These are phyloP conservation scores for Choanephora cucurbitarum DNA, from an alignment of 371 early-diverging fungal species.

Conservation along the genomic window DNA sequence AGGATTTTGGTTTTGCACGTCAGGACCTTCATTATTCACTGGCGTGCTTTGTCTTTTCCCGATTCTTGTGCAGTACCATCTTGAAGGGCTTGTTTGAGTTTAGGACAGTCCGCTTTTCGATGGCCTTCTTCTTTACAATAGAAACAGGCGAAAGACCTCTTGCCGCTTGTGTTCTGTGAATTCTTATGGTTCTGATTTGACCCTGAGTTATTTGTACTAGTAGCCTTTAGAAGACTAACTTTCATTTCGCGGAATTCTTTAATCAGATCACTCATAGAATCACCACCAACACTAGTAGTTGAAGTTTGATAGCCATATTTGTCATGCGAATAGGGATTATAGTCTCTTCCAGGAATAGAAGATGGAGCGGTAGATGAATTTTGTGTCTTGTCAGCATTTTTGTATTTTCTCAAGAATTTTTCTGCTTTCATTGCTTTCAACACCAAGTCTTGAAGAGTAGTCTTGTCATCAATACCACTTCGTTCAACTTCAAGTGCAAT, in stretches of 20 bases:
- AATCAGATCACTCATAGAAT: not conserved
- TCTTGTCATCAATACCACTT: not conserved
- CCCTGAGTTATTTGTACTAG: not conserved
- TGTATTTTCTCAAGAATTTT: not conserved
- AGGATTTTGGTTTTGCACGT: not conserved
- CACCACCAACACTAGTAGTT: not conserved
- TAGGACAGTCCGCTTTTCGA: not conserved
- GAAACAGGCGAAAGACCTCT: not conserved
- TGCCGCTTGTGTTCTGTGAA: not conserved
- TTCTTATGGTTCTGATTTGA: not conserved
- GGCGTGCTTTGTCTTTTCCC: conserved; percentile 9
- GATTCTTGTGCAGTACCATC: not conserved
- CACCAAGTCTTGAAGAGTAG: not conserved
- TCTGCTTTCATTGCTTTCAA: not conserved
- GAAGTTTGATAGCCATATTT: not conserved
- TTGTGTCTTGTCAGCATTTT: too few relatives aligned
- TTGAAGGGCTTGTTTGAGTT: not conserved
- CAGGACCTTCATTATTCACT: not conserved
- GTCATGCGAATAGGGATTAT: not conserved
- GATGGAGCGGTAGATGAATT: too few relatives aligned
- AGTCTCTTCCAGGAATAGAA: too few relatives aligned
- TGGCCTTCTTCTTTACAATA: conserved; percentile 4
- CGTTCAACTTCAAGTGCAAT: conserved; percentile 7
- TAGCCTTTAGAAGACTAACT: not conserved
- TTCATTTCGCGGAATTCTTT: not conserved